A percentile compares a stretch with the other conserved stretches of the same genome.
These are phyloP conservation scores for Primulina huaijiensis DNA, from an alignment of 257 asterid genomes.

Conservation along the genomic window DNA sequence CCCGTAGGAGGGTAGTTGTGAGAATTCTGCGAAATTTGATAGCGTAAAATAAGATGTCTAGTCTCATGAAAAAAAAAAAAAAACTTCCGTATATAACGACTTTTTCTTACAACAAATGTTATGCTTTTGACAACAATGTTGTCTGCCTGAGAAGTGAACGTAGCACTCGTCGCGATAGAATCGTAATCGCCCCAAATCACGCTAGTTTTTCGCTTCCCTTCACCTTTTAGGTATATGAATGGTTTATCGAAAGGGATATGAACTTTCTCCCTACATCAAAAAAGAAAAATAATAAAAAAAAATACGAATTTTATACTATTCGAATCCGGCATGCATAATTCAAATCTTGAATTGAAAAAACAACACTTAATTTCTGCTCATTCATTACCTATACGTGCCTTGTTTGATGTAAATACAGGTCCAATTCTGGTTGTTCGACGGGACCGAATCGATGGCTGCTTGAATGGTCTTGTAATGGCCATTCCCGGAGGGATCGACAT, in stretches of 20 bases:
- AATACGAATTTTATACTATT: background rate
- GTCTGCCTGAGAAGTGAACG: constrained; percentile 54
- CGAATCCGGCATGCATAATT: background rate
- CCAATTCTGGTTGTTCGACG: background rate
- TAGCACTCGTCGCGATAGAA: constrained; percentile 38
- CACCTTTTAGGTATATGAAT: constrained; percentile 52
- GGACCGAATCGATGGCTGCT: constrained; percentile 1
- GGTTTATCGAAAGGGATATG: constrained; percentile 47
- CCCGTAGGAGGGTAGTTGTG: constrained; percentile 44
- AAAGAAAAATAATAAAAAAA: background rate
- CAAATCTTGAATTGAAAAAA: too few relatives aligned
- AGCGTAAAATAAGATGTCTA: background rate
- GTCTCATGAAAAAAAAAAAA: too few relatives aligned
- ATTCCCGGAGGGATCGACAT: background rate
- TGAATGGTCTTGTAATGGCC: background rate
- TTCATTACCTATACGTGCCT: background rate
- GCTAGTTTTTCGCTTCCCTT: constrained; percentile 27
- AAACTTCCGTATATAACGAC: background rate
- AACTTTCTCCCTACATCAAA: constrained; percentile 50
- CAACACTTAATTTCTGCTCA: too few relatives aligned
- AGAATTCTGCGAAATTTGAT: constrained; percentile 42
- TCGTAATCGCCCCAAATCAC: constrained; percentile 41
- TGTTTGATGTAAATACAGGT: background rate
- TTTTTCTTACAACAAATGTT: constrained; percentile 44
- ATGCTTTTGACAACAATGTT: constrained; percentile 44